A percentile compares a stretch with the other conserved stretches of the same genome.
These are phyloP conservation scores for Aureobasidium sp. DNA, from an alignment of 2,329 filamentous ascomycete species.

Conservation along the genomic window DNA sequence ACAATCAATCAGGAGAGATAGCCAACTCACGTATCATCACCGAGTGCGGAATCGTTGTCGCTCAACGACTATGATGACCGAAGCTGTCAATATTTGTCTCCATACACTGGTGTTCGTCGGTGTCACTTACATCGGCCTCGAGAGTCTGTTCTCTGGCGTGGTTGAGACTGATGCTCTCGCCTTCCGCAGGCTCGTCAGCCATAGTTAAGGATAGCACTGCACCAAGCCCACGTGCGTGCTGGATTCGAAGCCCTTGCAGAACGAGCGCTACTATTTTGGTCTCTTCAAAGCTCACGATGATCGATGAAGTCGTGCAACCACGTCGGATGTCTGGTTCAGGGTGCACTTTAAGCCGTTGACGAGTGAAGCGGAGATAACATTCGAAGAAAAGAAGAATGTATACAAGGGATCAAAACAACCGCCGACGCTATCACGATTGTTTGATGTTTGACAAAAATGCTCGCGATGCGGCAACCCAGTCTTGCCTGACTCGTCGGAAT, in stretches of 20 bases:
- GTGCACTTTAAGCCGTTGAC: not conserved
- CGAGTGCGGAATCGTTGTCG: conserved; percentile 27
- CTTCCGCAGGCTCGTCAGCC: not conserved
- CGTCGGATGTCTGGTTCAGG: not conserved
- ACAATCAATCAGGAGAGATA: not conserved
- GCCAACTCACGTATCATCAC: conserved; percentile 22
- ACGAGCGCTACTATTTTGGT: not conserved
- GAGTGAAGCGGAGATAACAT: not conserved
- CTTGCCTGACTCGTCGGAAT: conserved; percentile 1
- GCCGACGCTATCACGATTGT: not conserved
- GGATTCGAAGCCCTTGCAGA: conserved; percentile 1
- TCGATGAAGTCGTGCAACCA: not conserved
- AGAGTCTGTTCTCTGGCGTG: conserved; percentile 27
- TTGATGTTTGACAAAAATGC: conserved; percentile 1
- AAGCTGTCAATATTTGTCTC: not conserved
- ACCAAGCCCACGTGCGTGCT: not conserved
- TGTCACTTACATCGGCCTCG: conserved; percentile 25
- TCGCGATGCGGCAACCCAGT: not conserved
- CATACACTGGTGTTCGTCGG: not conserved
- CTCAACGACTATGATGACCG: conserved; percentile 16
- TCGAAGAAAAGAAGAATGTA: not conserved
- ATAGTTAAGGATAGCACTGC: not conserved
- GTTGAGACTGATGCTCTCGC: conserved; percentile 11
- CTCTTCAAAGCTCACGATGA: not conserved
- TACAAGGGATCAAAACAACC: not conserved